phyloP scores from a whole-genome alignment of 805 yeast species.

The Myxozyma neotropica region DNA sequence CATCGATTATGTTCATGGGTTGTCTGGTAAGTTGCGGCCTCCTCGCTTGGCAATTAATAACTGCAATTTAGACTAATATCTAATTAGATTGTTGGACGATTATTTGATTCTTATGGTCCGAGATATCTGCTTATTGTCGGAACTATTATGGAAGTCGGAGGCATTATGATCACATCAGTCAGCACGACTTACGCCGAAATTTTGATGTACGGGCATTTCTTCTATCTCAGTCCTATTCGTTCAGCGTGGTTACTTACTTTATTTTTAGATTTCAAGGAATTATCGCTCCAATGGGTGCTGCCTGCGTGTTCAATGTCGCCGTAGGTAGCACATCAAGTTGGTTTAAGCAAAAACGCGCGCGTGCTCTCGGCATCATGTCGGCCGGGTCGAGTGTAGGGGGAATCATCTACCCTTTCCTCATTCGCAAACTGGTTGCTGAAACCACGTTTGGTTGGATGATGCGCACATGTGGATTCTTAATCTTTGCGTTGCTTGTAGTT shows the following conservation, averaged over 20 bases:
- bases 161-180: conserved; percentile 42
- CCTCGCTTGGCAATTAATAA: not conserved
- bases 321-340: conserved; percentile 39
- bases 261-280: conserved; percentile 46
- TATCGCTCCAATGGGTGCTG: conserved; percentile 26
- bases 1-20: conserved; percentile 36
- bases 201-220: conserved; percentile 54
- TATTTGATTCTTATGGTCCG: conserved; percentile 33
- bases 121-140: conserved; percentile 33
- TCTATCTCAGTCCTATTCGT: conserved; percentile 39
- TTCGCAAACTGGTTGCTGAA: conserved; percentile 46
- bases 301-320: conserved; percentile 25
- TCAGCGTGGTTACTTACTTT: conserved; percentile 49
- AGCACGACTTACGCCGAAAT: conserved; percentile 53
- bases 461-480: conserved; percentile 53
- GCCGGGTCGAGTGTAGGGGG: conserved; percentile 59
- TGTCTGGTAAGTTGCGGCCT: conserved; percentile 36
- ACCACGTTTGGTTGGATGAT: conserved; percentile 60
- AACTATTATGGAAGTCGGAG: conserved; percentile 35
- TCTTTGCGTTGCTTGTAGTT: conserved; percentile 40
- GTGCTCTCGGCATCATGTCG: conserved; percentile 52
- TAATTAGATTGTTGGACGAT: conserved; percentile 27
- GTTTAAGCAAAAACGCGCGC: conserved; percentile 49
- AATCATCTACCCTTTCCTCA: conserved; percentile 52
- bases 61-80: not conserved